Evolutionary conservation across 257 asterid species (phyloP).

Genomic region (Solanum sitiens): DNA sequence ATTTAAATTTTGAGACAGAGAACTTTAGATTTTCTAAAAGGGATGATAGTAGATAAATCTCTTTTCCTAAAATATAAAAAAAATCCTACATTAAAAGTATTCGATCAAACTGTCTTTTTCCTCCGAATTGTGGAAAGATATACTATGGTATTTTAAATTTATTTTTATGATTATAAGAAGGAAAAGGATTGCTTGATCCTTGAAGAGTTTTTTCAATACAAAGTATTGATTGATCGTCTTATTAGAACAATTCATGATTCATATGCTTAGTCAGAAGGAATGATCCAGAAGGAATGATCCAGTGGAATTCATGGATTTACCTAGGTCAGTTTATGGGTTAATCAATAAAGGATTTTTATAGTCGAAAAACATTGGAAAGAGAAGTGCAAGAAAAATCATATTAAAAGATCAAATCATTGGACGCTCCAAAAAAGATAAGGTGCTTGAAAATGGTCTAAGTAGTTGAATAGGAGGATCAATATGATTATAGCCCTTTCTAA

Average conservation of each 20-base stretch:
- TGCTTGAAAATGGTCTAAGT: not conserved
- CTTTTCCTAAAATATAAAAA: not conserved
- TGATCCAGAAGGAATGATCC: not conserved
- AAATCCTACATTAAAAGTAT: not conserved
- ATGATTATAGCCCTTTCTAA: not conserved
- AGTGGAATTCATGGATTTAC: not conserved
- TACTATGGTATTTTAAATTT: not conserved
- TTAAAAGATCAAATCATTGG: not conserved
- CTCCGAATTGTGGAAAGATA: not conserved
- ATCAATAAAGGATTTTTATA: not conserved
- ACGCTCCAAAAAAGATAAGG: not conserved
- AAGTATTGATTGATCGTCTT: not conserved
- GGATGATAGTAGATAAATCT: not conserved
- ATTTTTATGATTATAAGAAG: not conserved
- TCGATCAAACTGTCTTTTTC: not conserved
- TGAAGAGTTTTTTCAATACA: not conserved
- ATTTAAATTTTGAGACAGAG: not conserved
- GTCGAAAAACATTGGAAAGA: not conserved
- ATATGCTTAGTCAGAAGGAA: not conserved
- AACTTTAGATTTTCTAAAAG: not conserved
- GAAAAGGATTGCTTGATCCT: not conserved
- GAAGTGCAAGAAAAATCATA: not conserved
- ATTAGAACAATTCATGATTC: not conserved
- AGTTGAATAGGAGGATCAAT: not conserved
- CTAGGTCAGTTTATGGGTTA: not conserved